phyloP scores from a whole-genome alignment of 331 rosid genomes.

The Quercus phellos region DNA sequence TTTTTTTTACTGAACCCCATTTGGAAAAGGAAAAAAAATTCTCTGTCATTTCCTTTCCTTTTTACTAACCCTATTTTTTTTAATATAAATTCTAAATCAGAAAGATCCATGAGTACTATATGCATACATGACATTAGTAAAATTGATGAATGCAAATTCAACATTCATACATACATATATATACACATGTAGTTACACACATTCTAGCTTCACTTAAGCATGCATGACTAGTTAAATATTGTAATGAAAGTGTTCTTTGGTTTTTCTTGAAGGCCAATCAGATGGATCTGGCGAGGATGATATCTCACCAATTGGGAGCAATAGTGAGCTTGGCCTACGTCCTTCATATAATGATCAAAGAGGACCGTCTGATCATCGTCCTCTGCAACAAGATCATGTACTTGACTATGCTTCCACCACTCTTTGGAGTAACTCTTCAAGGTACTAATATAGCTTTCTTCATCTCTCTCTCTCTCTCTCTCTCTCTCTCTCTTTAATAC shows the following conservation, averaged over 20 bases:
- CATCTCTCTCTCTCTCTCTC: not conserved
- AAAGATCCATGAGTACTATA: not conserved
- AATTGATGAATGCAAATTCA: not conserved
- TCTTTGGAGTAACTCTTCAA: conserved; percentile 86
- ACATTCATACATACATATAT: not conserved
- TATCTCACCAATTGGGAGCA: conserved; percentile 41
- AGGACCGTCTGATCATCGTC: conserved; percentile 42
- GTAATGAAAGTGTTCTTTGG: not conserved
- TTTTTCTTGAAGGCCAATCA: conserved; percentile 47
- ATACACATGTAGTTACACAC: not conserved
- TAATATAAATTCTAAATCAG: not conserved
- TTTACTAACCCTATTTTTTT: not conserved
- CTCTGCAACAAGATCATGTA: conserved; percentile 37
- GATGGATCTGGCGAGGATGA: conserved; percentile 95
- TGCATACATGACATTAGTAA: not conserved
- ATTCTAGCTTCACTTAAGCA: not conserved
- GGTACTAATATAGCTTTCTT: conserved; percentile 29
- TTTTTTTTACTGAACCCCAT: not conserved
- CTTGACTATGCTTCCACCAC: conserved; percentile 47
- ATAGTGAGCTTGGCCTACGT: conserved; percentile 24
- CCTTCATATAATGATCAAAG: conserved; percentile 54
- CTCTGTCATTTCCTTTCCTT: not conserved
- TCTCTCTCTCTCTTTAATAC: conserved; percentile 3
- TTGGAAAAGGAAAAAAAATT: not conserved
- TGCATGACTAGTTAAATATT: not conserved